Percentiles rank a stretch among this genome's conserved stretches.
phyloP scores from a whole-genome alignment of 2,329 filamentous ascomycete species.

The Helotiales sp. region DNA sequence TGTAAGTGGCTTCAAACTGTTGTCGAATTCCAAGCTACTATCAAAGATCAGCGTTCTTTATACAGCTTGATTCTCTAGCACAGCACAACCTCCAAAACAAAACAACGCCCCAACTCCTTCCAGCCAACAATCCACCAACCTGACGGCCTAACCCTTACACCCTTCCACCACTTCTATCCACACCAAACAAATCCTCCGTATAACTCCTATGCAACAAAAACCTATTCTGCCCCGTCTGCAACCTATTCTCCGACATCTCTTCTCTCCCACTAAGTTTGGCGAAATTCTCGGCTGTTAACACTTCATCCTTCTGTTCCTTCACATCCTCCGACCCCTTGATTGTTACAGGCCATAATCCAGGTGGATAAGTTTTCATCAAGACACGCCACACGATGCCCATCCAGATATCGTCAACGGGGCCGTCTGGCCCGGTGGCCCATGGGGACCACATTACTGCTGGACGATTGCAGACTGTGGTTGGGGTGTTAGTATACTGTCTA shows the following conservation, averaged over 20 bases:
- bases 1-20: too few species aligned
- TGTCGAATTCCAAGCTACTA: too few species aligned
- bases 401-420: slow-evolving; percentile 13
- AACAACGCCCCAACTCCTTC: neutral
- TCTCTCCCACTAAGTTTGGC: slow-evolving; percentile 22
- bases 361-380: slow-evolving; percentile 4
- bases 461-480: slow-evolving; percentile 10
- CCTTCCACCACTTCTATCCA: neutral
- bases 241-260: slow-evolving; percentile 22
- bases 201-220: slow-evolving; percentile 23
- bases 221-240: slow-evolving; percentile 26
- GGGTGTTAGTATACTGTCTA: too few species aligned
- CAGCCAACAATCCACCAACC: neutral
- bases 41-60: too few species aligned
- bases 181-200: slow-evolving; percentile 5
- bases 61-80: too few species aligned
- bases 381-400: slow-evolving; percentile 23
- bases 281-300: slow-evolving; percentile 20
- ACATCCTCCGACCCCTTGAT: neutral
- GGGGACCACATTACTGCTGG: slow-evolving; percentile 26
- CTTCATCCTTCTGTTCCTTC: neutral
- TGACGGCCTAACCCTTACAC: neutral
- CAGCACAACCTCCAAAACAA: neutral
- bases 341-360: neutral
- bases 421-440: slow-evolving; percentile 17